These are phyloP conservation scores for Pezicula carpinea DNA, from an alignment of 2,329 filamentous ascomycete genomes.

Conservation along the genomic window DNA sequence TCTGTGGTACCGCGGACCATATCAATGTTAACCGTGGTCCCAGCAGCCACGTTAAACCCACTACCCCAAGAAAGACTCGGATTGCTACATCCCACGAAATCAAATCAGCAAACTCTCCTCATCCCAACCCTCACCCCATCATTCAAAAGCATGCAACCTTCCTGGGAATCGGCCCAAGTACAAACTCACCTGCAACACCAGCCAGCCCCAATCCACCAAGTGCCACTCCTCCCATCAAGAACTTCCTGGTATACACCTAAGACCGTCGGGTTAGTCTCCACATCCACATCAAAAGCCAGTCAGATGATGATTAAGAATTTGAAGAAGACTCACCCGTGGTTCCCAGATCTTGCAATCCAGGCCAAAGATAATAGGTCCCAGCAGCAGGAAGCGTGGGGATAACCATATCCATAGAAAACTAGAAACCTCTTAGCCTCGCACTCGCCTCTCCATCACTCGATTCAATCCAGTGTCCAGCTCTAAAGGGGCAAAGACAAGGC, in stretches of 20 bases:
- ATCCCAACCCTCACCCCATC: neutral
- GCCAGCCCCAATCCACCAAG: slow-evolving; percentile 37
- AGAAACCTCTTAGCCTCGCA: too few species aligned
- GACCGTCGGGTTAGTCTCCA: too few species aligned
- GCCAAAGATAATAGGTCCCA: slow-evolving; percentile 38
- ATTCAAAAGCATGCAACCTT: neutral
- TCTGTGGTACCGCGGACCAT: slow-evolving; percentile 17
- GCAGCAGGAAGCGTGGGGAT: slow-evolving; percentile 18
- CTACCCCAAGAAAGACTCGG: neutral
- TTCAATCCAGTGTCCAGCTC: too few species aligned
- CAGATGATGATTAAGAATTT: neutral
- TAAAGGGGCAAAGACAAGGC: too few species aligned
- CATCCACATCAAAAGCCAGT: neutral
- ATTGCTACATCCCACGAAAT: neutral
- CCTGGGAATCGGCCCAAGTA: too few species aligned
- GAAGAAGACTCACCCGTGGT: slow-evolving; percentile 23
- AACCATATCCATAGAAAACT: slow-evolving; percentile 17
- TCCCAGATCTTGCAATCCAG: slow-evolving; percentile 36
- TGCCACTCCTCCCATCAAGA: slow-evolving; percentile 34
- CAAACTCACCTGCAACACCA: slow-evolving; percentile 34
- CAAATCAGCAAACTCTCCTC: slow-evolving; percentile 35
- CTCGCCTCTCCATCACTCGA: neutral
- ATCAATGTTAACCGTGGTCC: slow-evolving; percentile 20
- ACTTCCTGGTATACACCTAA: slow-evolving; percentile 36
- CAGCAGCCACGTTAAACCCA: slow-evolving; percentile 1